Conservation (phyloP, 345 rosid genomes). For the Brassica napus region DNA sequence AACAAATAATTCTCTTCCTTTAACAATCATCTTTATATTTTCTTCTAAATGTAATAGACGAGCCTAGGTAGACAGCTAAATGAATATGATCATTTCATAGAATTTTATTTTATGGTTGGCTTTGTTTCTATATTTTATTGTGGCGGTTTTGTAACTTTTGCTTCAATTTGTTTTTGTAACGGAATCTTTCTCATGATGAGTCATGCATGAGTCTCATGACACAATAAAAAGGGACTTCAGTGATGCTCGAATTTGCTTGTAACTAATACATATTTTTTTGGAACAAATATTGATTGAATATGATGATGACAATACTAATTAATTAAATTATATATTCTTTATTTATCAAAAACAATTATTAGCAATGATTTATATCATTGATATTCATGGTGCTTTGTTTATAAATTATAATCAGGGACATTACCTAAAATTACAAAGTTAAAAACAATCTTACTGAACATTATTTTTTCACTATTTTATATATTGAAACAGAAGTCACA, state of each 20-base stretch:
- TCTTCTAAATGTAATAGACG: background rate
- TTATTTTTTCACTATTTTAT: background rate
- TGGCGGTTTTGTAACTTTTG: slow-evolving; percentile 25
- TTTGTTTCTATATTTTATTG: slow-evolving; percentile 17
- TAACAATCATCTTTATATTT: background rate
- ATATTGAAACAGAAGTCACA: too few relatives aligned
- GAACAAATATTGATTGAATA: background rate
- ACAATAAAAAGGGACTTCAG: slow-evolving; percentile 17
- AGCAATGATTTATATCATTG: background rate
- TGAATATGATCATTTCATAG: background rate
- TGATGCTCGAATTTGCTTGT: slow-evolving; percentile 18
- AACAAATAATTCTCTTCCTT: background rate
- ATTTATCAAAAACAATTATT: background rate
- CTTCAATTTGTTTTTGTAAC: slow-evolving; percentile 26
- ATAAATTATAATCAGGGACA: background rate
- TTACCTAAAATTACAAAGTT: background rate
- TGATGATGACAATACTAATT: slow-evolving; percentile 20
- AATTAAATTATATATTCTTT: background rate
- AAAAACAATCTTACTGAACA: background rate
- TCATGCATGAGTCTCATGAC: slow-evolving; percentile 28
- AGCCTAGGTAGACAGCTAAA: background rate
- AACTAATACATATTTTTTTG: background rate
- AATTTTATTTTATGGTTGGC: slow-evolving; percentile 1
- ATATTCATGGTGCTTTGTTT: slow-evolving; percentile 3
- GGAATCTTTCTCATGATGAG: slow-evolving; percentile 24